These are phyloP conservation scores for Alternaria sp. DNA, from an alignment of 2,329 filamentous ascomycete genomes.

Conservation along the genomic window DNA sequence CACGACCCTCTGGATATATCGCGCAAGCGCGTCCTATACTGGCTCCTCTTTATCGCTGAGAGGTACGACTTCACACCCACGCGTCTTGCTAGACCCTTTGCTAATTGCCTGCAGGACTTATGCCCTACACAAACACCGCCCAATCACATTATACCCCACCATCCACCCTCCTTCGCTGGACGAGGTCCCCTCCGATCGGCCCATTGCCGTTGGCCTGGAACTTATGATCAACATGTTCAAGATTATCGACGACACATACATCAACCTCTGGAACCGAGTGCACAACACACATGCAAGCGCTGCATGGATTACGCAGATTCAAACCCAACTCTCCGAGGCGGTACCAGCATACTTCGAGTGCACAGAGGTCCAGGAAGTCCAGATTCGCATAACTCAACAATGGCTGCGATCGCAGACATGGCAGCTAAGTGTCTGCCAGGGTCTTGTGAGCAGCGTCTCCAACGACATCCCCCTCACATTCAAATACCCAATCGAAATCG, in stretches of 20 bases:
- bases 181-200: constrained; percentile 60
- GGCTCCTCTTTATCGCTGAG: constrained; percentile 68
- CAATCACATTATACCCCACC: constrained; percentile 66
- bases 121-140: constrained; percentile 68
- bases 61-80: constrained; percentile 48
- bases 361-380: constrained; percentile 71
- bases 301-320: constrained; percentile 55
- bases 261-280: constrained; percentile 69
- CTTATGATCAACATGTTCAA: constrained; percentile 67
- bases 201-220: constrained; percentile 64
- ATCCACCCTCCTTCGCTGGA: constrained; percentile 60
- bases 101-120: constrained; percentile 58
- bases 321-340: constrained; percentile 59
- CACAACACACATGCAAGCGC: constrained; percentile 52
- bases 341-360: constrained; percentile 62
- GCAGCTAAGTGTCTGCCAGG: constrained; percentile 72
- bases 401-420: constrained; percentile 75
- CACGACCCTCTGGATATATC: constrained; percentile 59
- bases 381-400: constrained; percentile 72
- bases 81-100: not conserved
- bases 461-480: constrained; percentile 67
- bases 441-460: constrained; percentile 65
- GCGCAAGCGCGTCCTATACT: constrained; percentile 64
- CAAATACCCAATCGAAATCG: constrained; percentile 67
- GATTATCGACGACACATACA: constrained; percentile 68